phyloP scores from a whole-genome alignment of 1,284 basidiomycete genomes.

The Fomitopsis betulina region DNA sequence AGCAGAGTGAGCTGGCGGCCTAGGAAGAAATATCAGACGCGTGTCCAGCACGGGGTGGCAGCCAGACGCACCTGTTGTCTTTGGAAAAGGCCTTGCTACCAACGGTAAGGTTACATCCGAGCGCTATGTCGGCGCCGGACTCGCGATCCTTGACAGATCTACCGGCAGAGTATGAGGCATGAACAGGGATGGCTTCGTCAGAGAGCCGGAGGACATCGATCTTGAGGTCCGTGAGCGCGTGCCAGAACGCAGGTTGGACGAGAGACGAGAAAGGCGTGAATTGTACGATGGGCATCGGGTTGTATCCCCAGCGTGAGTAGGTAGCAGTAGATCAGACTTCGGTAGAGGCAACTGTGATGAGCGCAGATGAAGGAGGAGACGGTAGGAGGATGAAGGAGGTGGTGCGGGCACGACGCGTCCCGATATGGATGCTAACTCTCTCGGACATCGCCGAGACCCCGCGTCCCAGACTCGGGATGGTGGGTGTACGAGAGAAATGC shows the following conservation, averaged over 20 bases:
- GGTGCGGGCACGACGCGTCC: too few species aligned
- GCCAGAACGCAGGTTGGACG: slow-evolving; percentile 92
- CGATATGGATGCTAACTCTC: too few species aligned
- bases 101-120: slow-evolving; percentile 57
- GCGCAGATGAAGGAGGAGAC: too few species aligned
- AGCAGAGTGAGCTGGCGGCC: slow-evolving; percentile 39
- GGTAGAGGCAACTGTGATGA: too few species aligned
- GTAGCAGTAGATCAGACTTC: too few species aligned
- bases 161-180: slow-evolving; percentile 70
- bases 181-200: slow-evolving; percentile 64
- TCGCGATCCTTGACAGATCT: slow-evolving; percentile 72
- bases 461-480: too few species aligned
- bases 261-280: slow-evolving; percentile 86
- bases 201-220: slow-evolving; percentile 87
- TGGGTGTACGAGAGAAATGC: too few species aligned
- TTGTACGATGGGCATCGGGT: slow-evolving; percentile 61
- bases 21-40: not conserved
- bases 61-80: slow-evolving; percentile 24
- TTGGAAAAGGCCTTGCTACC: slow-evolving; percentile 56
- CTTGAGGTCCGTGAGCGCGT: slow-evolving; percentile 84
- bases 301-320: too few species aligned
- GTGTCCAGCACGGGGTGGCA: not conserved
- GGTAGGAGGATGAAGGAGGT: too few species aligned
- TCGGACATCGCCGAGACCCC: too few species aligned
- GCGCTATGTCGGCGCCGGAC: slow-evolving; percentile 57